These are phyloP conservation scores for Botrytis paeoniae DNA, from an alignment of 2,329 filamentous ascomycete genomes.

Conservation along the genomic window DNA sequence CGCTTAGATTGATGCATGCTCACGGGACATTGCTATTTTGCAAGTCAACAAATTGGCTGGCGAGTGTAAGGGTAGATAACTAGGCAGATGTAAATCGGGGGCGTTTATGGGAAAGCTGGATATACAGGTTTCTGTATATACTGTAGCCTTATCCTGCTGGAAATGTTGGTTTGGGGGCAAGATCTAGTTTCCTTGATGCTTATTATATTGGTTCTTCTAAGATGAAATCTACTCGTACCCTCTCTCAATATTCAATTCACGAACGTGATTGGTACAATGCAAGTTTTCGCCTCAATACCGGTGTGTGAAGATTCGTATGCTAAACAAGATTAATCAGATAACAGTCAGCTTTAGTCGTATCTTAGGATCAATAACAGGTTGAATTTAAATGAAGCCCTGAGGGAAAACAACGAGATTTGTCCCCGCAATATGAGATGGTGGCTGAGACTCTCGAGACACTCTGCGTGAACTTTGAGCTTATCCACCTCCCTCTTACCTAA, in stretches of 20 bases:
- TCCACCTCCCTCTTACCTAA: neutral
- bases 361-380: neutral
- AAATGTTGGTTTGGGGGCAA: conserved; percentile 5
- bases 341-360: neutral
- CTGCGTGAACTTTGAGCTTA: neutral
- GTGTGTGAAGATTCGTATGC: neutral
- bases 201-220: conserved; percentile 3
- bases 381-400: neutral
- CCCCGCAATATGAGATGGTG: conserved; percentile 8
- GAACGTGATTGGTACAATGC: neutral
- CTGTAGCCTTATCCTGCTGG: conserved; percentile 18
- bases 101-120: conserved; percentile 14
- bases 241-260: neutral
- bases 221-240: neutral
- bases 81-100: conserved; percentile 15
- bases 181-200: neutral
- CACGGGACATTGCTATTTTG: neutral
- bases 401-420: neutral
- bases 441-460: neutral
- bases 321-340: neutral
- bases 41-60: neutral
- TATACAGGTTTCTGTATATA: neutral
- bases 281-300: conserved; percentile 16
- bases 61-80: neutral
- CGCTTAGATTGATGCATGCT: conserved; percentile 1